Evolutionary conservation across 805 yeast genomes (phyloP).

Genomic region (Scheffersomyces amazonensis): DNA sequence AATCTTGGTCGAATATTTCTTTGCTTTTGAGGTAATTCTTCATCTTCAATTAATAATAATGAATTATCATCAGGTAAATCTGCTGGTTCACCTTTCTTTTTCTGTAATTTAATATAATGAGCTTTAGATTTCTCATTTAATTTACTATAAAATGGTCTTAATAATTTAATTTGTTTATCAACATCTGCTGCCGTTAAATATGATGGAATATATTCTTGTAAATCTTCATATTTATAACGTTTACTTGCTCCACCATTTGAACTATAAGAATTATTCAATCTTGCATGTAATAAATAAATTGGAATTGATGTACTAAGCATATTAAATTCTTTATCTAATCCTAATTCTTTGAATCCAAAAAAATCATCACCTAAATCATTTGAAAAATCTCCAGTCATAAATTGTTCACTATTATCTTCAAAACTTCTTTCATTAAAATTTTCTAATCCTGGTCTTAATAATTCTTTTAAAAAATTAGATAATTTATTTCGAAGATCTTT

Average conservation of each 20-base stretch:
- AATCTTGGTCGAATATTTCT: conserved; percentile 72
- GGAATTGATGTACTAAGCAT: conserved; percentile 84
- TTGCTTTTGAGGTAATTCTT: conserved; percentile 76
- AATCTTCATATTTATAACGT: conserved; percentile 60
- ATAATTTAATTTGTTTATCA: conserved; percentile 50
- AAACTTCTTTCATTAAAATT: conserved; percentile 77
- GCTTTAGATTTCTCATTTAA: conserved; percentile 43
- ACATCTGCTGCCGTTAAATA: conserved; percentile 53
- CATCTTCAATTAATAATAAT: conserved; percentile 66
- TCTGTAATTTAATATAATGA: conserved; percentile 37
- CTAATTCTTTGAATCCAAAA: conserved; percentile 94
- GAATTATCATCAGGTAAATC: conserved; percentile 37
- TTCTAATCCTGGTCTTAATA: conserved; percentile 76
- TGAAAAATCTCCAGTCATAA: conserved; percentile 91
- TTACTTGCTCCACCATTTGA: conserved; percentile 44
- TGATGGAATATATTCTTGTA: conserved; percentile 53
- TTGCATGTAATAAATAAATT: conserved; percentile 77
- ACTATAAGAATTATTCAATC: conserved; percentile 57
- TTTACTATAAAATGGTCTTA: conserved; percentile 50
- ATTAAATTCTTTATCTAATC: conserved; percentile 89
- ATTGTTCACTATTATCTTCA: conserved; percentile 89
- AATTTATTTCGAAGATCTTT: conserved; percentile 66
- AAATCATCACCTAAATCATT: conserved; percentile 94
- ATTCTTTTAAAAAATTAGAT: conserved; percentile 68
- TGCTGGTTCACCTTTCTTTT: conserved; percentile 36